These are phyloP conservation scores for Cladophialophora immunda DNA, from an alignment of 2,329 filamentous ascomycete genomes.

Conservation along the genomic window DNA sequence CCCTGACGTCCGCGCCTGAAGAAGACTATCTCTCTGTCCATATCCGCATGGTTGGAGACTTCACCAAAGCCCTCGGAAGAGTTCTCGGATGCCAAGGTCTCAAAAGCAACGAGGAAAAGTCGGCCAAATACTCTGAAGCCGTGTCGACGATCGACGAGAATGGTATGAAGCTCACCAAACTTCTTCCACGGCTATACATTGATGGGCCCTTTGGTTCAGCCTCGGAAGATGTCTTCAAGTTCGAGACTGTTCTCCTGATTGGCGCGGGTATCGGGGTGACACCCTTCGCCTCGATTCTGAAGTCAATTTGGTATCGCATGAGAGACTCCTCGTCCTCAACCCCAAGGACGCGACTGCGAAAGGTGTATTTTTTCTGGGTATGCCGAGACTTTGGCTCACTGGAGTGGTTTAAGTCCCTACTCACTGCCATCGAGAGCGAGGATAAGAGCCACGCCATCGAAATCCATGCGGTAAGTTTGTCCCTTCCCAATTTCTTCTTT, in stretches of 20 bases:
- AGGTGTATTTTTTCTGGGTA: slow-evolving; percentile 94
- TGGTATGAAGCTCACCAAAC: slow-evolving; percentile 54
- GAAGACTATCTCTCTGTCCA: slow-evolving; percentile 91
- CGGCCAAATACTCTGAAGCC: slow-evolving; percentile 8
- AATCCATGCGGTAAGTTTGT: slow-evolving; percentile 72
- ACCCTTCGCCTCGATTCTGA: slow-evolving; percentile 65
- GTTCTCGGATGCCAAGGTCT: slow-evolving; percentile 73
- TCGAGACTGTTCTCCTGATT: slow-evolving; percentile 60
- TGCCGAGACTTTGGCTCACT: slow-evolving; percentile 88
- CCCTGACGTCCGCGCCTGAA: slow-evolving; percentile 83
- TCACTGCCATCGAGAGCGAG: slow-evolving; percentile 85
- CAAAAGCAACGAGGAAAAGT: background rate
- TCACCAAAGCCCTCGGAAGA: slow-evolving; percentile 74
- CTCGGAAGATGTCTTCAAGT: slow-evolving; percentile 82
- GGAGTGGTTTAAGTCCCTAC: slow-evolving; percentile 86
- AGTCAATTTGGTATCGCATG: slow-evolving; percentile 93
- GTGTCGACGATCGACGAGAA: slow-evolving; percentile 49
- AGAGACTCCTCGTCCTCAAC: slow-evolving; percentile 67
- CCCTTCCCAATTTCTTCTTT: background rate
- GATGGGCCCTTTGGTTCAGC: slow-evolving; percentile 87
- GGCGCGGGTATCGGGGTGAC: slow-evolving; percentile 63
- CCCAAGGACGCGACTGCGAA: slow-evolving; percentile 75
- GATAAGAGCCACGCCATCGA: slow-evolving; percentile 85
- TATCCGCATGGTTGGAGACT: slow-evolving; percentile 81
- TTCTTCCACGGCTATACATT: slow-evolving; percentile 81